Conservation (phyloP, 768 basidiomycete species). For the Lanmaoa pseudosensibilis region DNA sequence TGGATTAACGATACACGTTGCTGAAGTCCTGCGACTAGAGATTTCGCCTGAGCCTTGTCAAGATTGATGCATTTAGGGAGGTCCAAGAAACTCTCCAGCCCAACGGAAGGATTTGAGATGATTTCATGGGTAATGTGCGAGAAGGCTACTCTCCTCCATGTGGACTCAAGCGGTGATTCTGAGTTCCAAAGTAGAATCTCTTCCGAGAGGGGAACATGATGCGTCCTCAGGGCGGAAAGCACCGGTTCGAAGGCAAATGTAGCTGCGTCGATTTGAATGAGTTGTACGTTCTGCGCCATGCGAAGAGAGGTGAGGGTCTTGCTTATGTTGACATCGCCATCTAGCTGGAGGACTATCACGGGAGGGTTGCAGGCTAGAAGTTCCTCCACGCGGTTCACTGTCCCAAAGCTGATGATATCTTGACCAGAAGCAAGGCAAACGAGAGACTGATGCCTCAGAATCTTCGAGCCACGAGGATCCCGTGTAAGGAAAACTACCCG, state of each 20-base stretch:
- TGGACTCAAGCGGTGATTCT: constrained; percentile 1
- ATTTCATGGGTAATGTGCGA: constrained; percentile 29
- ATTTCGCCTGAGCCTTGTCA: constrained; percentile 48
- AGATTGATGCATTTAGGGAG: constrained; percentile 42
- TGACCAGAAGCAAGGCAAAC: constrained; percentile 50
- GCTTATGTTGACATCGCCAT: constrained; percentile 39
- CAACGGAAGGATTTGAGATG: constrained; percentile 30
- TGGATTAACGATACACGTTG: constrained; percentile 62
- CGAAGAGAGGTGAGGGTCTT: constrained; percentile 42
- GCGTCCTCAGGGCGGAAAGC: constrained; percentile 48
- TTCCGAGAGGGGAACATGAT: constrained; percentile 42
- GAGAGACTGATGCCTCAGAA: constrained; percentile 55
- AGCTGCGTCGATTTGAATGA: constrained; percentile 59
- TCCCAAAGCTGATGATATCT: constrained; percentile 53
- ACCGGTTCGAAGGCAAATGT: constrained; percentile 64
- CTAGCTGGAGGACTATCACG: constrained; percentile 52
- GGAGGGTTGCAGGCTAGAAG: constrained; percentile 49
- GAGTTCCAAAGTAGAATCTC: constrained; percentile 57
- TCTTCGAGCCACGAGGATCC: constrained; percentile 29
- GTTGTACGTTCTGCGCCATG: constrained; percentile 32
- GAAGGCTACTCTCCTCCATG: background rate
- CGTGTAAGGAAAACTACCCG: constrained; percentile 37
- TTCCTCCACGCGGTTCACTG: constrained; percentile 54
- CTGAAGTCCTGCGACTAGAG: constrained; percentile 50
- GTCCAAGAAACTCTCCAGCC: constrained; percentile 40